Evolutionary conservation across 495 filamentous ascomycete genomes (phyloP), one percentile per base, ranked within the genome.

Genomic region (Podospora conica): DNA sequence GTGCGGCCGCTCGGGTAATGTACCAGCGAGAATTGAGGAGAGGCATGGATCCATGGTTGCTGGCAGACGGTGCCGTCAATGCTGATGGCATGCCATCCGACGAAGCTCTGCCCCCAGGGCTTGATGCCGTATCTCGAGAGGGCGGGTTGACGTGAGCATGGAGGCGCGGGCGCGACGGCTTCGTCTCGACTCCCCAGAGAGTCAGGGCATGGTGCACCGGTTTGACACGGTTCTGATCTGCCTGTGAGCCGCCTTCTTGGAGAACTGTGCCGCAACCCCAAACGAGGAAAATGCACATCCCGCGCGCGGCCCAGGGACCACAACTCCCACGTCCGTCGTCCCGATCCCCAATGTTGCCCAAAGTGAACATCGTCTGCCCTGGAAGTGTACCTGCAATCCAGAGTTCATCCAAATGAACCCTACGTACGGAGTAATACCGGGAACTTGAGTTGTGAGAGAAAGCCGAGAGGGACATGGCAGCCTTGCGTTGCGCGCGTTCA

Each of bases 401-500:
- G 29, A 64, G 54, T 70, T 70, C 69, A 66, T 70, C 69, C 66
- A 70, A 63, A 70, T 70, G 69, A 70, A 40, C 54, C 48, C 69
- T 58, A 64, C 58, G 59, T n/a, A n/a, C n/a, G n/a, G n/a, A n/a
- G n/a, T 68, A 68, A 53, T 63, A 57, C 60, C 63, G 53, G 63
- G 65, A 48, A 65, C 62, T 65, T n/a, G 58, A 21, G 24, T 28
- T 27, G 59, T 55, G 58, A 29, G 55, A 64, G 23, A 25, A 24
- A 53, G 55, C 22, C 18, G 31, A 28, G 20, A 27, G 20, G 65
- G 29, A 6, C 58, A 11, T 9, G 55, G 20, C 20, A 29, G 33
- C 4, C 62, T 33, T 29, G 22, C 29, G 22, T n/a, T n/a, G n/a
- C 15, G 2, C 20, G 40, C 40, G 40, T 48, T n/a, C 15, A 48